Evolutionary conservation across 1,139 yeast species (phyloP).

Genomic region (Taphrina populina): DNA sequence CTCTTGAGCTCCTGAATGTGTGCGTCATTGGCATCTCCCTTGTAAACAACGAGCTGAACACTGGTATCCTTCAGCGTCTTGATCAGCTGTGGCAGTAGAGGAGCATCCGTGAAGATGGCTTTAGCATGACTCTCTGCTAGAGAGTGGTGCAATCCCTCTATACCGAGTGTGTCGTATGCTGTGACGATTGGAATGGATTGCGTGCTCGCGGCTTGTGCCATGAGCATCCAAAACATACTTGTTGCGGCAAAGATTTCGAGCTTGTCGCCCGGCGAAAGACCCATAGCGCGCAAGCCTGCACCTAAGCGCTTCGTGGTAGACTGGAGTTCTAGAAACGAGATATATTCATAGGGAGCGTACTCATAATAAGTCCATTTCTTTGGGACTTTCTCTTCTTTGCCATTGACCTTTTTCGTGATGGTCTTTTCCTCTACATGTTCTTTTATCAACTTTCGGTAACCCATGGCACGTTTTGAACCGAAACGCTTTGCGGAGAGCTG

Average conservation of each 20-base stretch:
- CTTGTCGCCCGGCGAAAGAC: constrained; percentile 65
- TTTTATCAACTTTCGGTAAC: constrained; percentile 73
- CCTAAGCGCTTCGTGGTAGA: constrained; percentile 58
- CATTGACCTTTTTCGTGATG: constrained; percentile 74
- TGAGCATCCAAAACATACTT: constrained; percentile 36
- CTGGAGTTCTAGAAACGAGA: constrained; percentile 61
- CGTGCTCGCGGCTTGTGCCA: constrained; percentile 36
- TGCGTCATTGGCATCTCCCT: constrained; percentile 63
- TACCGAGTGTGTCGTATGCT: constrained; percentile 95
- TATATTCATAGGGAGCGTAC: constrained; percentile 66
- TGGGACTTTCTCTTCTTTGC: constrained; percentile 66
- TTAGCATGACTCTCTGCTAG: constrained; percentile 73
- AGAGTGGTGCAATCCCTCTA: constrained; percentile 84
- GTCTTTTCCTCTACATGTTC: constrained; percentile 73
- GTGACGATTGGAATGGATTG: constrained; percentile 87
- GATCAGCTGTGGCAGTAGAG: constrained; percentile 62
- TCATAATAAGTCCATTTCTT: constrained; percentile 89
- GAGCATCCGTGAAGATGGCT: constrained; percentile 81
- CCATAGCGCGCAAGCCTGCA: constrained; percentile 71
- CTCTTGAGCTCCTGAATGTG: constrained; percentile 61
- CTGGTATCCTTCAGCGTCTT: constrained; percentile 68
- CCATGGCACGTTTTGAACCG: constrained; percentile 62
- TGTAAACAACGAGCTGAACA: constrained; percentile 69
- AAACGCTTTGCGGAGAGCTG: constrained; percentile 62
- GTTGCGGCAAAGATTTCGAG: constrained; percentile 77